Evolutionary conservation across 495 filamentous ascomycete genomes (phyloP), one percentile per base, ranked within the genome.

Genomic region (Penicillium mononematosum): DNA sequence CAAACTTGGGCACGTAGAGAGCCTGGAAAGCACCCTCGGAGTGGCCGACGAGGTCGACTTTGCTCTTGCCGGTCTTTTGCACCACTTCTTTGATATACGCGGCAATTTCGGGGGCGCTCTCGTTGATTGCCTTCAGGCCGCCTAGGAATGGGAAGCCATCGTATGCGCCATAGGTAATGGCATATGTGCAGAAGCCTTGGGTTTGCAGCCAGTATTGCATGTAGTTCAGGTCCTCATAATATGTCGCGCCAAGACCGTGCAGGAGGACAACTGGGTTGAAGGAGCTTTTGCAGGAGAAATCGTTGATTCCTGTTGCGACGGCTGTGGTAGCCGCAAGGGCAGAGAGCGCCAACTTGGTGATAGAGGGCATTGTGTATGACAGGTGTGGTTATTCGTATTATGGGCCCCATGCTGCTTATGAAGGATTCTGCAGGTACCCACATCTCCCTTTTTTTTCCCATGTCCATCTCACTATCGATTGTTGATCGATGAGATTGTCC

Each of bases 1-100:
- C 71, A 64, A 77, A 76, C 53, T 81, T 82, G 9, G 79, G 79
- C 7, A 81, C 79, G 60, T 82, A 82, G 7, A 83, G 64, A 0
- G 74, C 49, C 50, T 80, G 78, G 57, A 81, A 78, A 3, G 71
- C 81, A 52, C 81, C 81, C 62, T 83, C 81, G 29, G 79, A 82
- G 59, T 83, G 80, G 12, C 81, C 81, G 42, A 83, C 78, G 0
- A 83, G 60, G 51, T 82, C 74, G 31, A 83, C 64, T 55, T 80
- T 79, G 44, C 41, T 27, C 9, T 75, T 74, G 22, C 75, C 75
- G 3, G 78, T 79, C 49, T 71, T 67, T 7, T 67, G 43, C 16
- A 61, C 46, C 0, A 83, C 76, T 41, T 77, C 66, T 16, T 59
- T 63, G 59, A 83, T 73, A 61, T 79, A 83, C 2, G 54, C 61